Evolutionary conservation across 345 rosid species (phyloP), one percentile per base, ranked within the genome.

Genomic region (Salix dunnii): DNA sequence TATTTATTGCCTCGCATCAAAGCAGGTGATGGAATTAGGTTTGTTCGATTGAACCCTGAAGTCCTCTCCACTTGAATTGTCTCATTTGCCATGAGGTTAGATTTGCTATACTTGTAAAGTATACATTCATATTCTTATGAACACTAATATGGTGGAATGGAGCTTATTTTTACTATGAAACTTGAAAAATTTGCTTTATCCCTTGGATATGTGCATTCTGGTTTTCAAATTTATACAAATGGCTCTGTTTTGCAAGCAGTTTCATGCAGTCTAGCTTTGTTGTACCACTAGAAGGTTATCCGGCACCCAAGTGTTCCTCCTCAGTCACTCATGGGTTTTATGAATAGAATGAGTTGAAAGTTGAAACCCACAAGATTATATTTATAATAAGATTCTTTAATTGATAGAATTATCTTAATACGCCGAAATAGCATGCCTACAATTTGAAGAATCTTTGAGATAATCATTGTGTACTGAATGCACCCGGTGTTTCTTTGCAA

Each of bases 1-100:
- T 43, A 35, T 77, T 76, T 78, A 80, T 85, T 71, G 38, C 68
- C 74, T 65, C 53, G 30, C 73, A 23, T 65, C 53, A 49, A 71
- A 30, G 70, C 73, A 67, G 48, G 30, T 58, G 23, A 74, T 74
- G 76, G 42, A 61, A 33, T 55, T 69, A 36, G 64, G 78, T 21
- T 43, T 76, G 38, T 33, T 75, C 62, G 23, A 70, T 72, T 82
- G 55, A 70, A 74, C 60, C 38, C 25, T 27, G 33, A 62, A 58
- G 68, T 79, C 73, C 70, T 64, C 61, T 71, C 31, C 53, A 68
- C 75, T 74, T 77, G 67, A 76, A 65, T 61, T 58, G 68, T 46
- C 71, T 61, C 33, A 42, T 76, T 31, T 67, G 42, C 74, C 72
- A 25, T 38, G 62, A 77, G 21, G 74, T 36, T 71, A 66, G 76